Evolutionary conservation across 2,329 filamentous ascomycete genomes (phyloP).

Genomic region (Neofusicoccum sp.): DNA sequence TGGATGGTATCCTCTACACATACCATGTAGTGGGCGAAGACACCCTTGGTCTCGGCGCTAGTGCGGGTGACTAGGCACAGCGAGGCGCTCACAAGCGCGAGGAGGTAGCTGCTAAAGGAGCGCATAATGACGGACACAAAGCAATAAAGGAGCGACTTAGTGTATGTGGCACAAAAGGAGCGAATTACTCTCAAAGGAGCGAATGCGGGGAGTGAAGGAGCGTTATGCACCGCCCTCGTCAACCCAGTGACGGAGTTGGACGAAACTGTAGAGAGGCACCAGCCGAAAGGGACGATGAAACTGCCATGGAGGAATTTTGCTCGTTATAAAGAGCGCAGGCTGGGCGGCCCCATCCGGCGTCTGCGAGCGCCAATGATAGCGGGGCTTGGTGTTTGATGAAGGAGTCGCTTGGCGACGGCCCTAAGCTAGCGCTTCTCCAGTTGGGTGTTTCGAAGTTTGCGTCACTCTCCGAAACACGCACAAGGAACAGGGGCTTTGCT

Average conservation of each 20-base stretch:
- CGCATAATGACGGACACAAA: not conserved
- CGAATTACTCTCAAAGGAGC: not conserved
- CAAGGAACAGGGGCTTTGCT: not conserved
- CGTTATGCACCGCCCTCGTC: not conserved
- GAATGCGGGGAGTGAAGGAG: not conserved
- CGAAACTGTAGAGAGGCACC: not conserved
- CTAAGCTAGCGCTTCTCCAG: not conserved
- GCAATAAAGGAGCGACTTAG: conserved; percentile 2
- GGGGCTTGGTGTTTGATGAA: conserved; percentile 14
- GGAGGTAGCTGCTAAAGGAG: not conserved
- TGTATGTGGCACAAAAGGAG: conserved; percentile 5
- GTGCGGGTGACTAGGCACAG: not conserved
- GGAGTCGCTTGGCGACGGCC: not conserved
- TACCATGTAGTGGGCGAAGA: conserved; percentile 19
- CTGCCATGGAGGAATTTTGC: not conserved
- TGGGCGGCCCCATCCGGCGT: not conserved
- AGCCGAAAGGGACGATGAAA: conserved; percentile 5
- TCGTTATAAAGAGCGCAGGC: not conserved
- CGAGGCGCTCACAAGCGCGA: not conserved
- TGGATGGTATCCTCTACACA: no score
- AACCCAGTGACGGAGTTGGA: conserved; percentile 13
- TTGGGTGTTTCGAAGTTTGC: conserved; percentile 7
- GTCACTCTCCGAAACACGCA: conserved; percentile 9
- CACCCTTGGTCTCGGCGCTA: conserved; percentile 8
- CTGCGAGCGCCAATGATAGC: not conserved